A percentile compares a stretch with the other conserved stretches of the same genome.
Evolutionary conservation across 129 eudicot species (phyloP).

Genomic region (Heracleum sosnowskyi): DNA sequence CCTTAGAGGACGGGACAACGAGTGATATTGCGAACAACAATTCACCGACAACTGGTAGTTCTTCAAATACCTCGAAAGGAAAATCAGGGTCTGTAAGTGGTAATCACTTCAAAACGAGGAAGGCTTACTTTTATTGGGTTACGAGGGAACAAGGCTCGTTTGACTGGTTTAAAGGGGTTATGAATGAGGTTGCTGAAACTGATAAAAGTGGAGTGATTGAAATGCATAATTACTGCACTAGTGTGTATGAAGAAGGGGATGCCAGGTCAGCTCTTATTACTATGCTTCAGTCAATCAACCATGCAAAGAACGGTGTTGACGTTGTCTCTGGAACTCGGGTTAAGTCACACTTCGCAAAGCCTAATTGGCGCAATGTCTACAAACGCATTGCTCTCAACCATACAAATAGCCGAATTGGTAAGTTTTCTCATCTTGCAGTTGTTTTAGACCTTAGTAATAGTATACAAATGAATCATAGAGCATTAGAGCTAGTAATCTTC

Average conservation of each 20-base stretch:
- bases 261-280: constrained; percentile 73
- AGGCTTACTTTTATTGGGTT: constrained; percentile 88
- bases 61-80: constrained; percentile 16
- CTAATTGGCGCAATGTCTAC: constrained; percentile 65
- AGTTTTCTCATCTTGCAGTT: constrained; percentile 18
- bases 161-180: constrained; percentile 87
- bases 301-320: constrained; percentile 81
- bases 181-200: constrained; percentile 76
- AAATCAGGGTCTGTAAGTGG: constrained; percentile 39
- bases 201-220: constrained; percentile 74
- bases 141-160: constrained; percentile 89
- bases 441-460: background rate
- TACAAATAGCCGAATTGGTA: constrained; percentile 45
- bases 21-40: background rate
- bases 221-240: constrained; percentile 80
- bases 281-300: constrained; percentile 71
- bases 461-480: background rate
- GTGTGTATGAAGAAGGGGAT: constrained; percentile 86
- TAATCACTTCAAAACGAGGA: constrained; percentile 45
- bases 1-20: constrained; percentile 33
- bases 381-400: constrained; percentile 68
- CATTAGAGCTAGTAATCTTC: background rate
- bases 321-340: constrained; percentile 74
- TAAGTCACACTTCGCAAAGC: constrained; percentile 82
- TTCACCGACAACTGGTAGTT: background rate